Conservation (phyloP, 78 protist species). For the Dictyostelium firmibasis region DNA sequence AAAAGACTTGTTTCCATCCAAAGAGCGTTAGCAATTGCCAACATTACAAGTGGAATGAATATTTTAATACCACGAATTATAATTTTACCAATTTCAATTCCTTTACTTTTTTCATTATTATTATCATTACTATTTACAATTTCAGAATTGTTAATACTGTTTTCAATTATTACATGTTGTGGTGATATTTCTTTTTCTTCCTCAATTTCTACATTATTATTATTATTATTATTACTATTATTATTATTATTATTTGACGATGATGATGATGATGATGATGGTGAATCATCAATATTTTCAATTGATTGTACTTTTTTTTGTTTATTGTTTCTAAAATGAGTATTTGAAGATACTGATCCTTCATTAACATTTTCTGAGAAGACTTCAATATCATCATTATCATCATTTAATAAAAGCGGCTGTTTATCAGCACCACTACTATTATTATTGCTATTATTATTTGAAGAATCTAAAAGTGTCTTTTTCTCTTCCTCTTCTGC, state of each 20-base stretch:
- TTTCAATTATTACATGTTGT: not conserved
- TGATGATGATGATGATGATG: not conserved
- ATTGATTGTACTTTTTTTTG: not conserved
- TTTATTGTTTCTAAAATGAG: not conserved
- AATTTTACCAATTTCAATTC: not conserved
- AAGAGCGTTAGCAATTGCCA: conserved; percentile 53
- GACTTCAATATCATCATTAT: not conserved
- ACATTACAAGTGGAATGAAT: conserved; percentile 49
- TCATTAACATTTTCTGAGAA: not conserved
- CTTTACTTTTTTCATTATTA: not conserved
- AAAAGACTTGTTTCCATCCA: conserved; percentile 51
- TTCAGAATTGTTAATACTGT: not conserved
- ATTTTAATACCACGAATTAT: conserved; percentile 1
- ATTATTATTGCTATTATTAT: not conserved
- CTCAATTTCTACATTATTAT: not conserved
- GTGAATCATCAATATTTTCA: conserved; percentile 9
- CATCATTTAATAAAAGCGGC: not conserved
- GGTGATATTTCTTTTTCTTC: not conserved
- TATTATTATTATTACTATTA: not conserved
- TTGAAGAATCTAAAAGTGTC: not conserved
- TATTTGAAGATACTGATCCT: not conserved
- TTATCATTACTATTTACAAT: not conserved
- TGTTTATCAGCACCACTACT: not conserved
- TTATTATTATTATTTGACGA: not conserved
- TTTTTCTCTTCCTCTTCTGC: not conserved